Base-by-base conservation (phyloP, 768 basidiomycete species). In the Russula earlei region DNA sequence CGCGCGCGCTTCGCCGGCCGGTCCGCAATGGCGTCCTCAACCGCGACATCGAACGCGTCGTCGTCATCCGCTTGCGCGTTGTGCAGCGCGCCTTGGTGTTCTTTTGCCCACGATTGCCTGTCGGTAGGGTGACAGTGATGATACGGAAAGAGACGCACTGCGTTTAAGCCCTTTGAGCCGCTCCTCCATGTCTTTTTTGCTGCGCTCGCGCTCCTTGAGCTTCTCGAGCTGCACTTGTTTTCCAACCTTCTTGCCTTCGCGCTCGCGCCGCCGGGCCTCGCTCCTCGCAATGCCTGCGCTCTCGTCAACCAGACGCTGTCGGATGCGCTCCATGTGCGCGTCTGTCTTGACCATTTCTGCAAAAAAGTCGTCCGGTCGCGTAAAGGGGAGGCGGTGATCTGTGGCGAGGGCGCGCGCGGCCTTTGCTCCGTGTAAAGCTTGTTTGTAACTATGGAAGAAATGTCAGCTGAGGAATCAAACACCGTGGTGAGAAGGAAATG, bases 331-430 rank as follows among this genome's bases (percentile, higher is more conserved):
- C 96, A 99, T 99, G 71, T 99, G 96, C 7, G 87, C 75, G 64
- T 99, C 96, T 31, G 84, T 85, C 71, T 98, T 97, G 63, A 97
- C 87, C 95, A 98, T 98, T 72, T 98, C 95, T 22, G 95, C 95
- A 62, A 95, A 98, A 69, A 93, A 98, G 71, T 97, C 95, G 0
- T 81, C 64, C 0, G 96, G 96, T 14, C 95, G 86, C 10, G 89
- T 87, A 72, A 96, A 98, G 0, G 93, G 84, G 56, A 92, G 74
- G 22, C 82, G 79, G 67, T 84, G 78, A 64, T 88, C 84, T 12
- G 77, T 71, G n/a, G 90, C 90, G n/a, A 92, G 80, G 3, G 76
- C 67, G 49, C 81, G 83, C 2, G 92, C 92, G 25, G 77, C 70
- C 52, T 84, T 80, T n/a, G 86, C 92, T 38, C 83, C 73, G 58